phyloP scores from a whole-genome alignment of 2,329 filamentous ascomycete genomes.

The Clonostachys solani region DNA sequence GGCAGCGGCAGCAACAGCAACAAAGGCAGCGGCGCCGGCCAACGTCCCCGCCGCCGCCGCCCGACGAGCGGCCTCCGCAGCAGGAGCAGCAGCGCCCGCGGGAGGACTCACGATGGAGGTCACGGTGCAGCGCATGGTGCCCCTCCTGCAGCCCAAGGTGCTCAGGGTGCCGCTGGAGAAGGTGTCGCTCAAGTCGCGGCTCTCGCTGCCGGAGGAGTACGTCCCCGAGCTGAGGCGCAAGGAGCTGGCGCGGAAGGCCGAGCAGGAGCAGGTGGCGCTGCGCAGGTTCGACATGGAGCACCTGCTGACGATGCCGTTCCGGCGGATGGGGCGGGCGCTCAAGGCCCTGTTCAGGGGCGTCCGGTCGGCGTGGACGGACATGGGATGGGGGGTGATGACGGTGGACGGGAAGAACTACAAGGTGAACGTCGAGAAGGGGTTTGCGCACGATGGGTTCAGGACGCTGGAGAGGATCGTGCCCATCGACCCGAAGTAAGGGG shows the following conservation, averaged over 20 bases:
- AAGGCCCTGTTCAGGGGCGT: slow-evolving; percentile 37
- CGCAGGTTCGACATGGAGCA: slow-evolving; percentile 47
- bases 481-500: slow-evolving; percentile 11
- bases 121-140: slow-evolving; percentile 42
- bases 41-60: slow-evolving; percentile 7
- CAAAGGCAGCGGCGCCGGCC: slow-evolving; percentile 6
- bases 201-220: slow-evolving; percentile 29
- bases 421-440: slow-evolving; percentile 52
- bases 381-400: slow-evolving; percentile 48
- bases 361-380: slow-evolving; percentile 47
- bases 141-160: slow-evolving; percentile 38
- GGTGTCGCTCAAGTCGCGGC: slow-evolving; percentile 27
- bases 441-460: slow-evolving; percentile 54
- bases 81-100: slow-evolving; percentile 5
- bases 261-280: slow-evolving; percentile 30
- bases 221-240: slow-evolving; percentile 25
- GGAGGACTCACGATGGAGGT: slow-evolving; percentile 32
- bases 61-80: slow-evolving; percentile 4
- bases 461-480: slow-evolving; percentile 51
- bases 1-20: slow-evolving; percentile 9
- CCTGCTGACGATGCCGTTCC: slow-evolving; percentile 53
- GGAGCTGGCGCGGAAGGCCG: slow-evolving; percentile 16
- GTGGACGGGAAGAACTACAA: slow-evolving; percentile 47
- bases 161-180: slow-evolving; percentile 26
- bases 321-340: slow-evolving; percentile 38